Evolutionary conservation across 441 rosid species (phyloP).

Genomic region (Biscutella laevigata): DNA sequence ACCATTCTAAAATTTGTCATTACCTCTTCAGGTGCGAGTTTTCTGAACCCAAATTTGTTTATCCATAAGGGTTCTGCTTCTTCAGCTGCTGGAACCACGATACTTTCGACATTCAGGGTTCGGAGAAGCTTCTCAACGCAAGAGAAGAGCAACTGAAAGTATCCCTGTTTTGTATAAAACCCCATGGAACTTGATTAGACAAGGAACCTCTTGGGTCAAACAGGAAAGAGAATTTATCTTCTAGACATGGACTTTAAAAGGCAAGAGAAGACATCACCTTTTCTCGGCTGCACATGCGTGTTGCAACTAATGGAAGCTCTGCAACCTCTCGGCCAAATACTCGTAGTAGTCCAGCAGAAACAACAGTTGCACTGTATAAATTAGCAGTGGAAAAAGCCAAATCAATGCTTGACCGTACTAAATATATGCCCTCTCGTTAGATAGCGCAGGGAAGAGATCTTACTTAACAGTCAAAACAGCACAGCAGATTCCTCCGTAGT

Average conservation of each 20-base stretch:
- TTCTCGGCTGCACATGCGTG: conserved; percentile 73
- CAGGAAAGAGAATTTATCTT: neutral
- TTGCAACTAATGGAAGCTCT: conserved; percentile 94
- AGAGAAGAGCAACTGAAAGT: conserved; percentile 71
- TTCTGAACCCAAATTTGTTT: conserved; percentile 68
- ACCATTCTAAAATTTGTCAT: neutral
- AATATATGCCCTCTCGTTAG: neutral
- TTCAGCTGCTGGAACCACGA: conserved; percentile 81
- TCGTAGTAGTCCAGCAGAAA: conserved; percentile 89
- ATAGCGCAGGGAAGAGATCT: neutral
- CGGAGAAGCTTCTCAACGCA: conserved; percentile 78
- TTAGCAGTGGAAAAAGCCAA: conserved; percentile 5
- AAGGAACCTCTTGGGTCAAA: conserved; percentile 2
- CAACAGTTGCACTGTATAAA: conserved; percentile 59
- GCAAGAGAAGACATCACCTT: conserved; percentile 36
- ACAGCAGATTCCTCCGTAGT: conserved; percentile 82
- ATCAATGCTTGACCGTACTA: neutral
- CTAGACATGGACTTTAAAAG: conserved; percentile 8
- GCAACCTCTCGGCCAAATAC: conserved; percentile 82
- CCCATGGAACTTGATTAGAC: conserved; percentile 12
- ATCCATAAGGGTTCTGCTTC: conserved; percentile 92
- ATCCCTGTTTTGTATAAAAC: conserved; percentile 43
- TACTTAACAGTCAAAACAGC: conserved; percentile 70
- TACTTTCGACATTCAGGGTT: conserved; percentile 50
- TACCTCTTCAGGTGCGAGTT: conserved; percentile 63